These are phyloP conservation scores for Podospora australis DNA, from an alignment of 495 filamentous ascomycete species.

Conservation along the genomic window DNA sequence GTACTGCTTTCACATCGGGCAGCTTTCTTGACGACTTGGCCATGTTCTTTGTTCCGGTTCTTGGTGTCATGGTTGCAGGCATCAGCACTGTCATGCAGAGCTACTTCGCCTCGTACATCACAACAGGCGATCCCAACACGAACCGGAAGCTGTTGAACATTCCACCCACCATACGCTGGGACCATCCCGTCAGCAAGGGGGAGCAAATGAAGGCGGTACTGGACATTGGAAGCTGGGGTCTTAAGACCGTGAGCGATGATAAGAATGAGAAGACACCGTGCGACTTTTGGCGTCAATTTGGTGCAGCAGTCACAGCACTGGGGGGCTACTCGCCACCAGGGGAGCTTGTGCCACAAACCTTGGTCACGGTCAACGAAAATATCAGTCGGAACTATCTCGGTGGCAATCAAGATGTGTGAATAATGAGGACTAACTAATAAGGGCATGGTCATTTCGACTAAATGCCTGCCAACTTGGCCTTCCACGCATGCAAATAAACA, in stretches of 20 bases:
- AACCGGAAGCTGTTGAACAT: conserved; percentile 28
- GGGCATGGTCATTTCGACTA: no score
- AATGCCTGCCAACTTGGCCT: no score
- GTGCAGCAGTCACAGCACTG: conserved; percentile 28
- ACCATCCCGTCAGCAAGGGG: conserved; percentile 16
- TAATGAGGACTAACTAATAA: no score
- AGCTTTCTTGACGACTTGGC: conserved; percentile 28
- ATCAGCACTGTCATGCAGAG: conserved; percentile 35
- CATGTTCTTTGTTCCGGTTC: conserved; percentile 24
- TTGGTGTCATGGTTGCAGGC: conserved; percentile 26
- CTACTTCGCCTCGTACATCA: conserved; percentile 34
- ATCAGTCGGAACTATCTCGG: conserved; percentile 19
- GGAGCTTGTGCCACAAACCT: conserved; percentile 16
- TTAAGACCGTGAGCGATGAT: conserved; percentile 25
- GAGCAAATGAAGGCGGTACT: conserved; percentile 26
- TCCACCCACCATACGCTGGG: conserved; percentile 32
- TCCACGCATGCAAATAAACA: no score
- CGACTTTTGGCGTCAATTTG: conserved; percentile 32
- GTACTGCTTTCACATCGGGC: conserved; percentile 22
- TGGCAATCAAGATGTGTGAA: no score
- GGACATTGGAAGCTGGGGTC: conserved; percentile 31
- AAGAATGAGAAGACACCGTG: conserved; percentile 29
- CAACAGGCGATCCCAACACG: conserved; percentile 33
- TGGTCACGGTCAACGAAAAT: conserved; percentile 7
- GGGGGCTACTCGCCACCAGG: conserved; percentile 32